Base-by-base conservation (phyloP, 805 yeast genomes). In the Candida broadrunensis region DNA sequence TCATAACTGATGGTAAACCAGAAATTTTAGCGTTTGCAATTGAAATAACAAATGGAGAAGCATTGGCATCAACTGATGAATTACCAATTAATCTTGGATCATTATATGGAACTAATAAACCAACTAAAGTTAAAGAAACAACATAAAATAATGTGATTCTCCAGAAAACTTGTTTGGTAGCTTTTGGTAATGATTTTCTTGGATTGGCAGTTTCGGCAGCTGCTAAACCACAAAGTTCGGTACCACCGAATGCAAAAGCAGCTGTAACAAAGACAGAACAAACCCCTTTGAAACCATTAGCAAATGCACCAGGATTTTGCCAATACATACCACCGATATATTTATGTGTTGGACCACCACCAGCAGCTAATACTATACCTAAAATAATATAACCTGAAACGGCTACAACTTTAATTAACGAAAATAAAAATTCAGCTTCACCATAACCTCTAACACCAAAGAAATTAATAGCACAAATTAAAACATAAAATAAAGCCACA, bases 31-130 rank as follows among this genome's bases (percentile, higher is more conserved):
- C 85, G 37, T 73, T 70, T 25, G 58, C 64, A 41, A 83, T 77
- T 21, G 91, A 85, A 63, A 85, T 78, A 39, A 85, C 91, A 51
- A 85, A 85, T 15, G 93, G 93, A n/a, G 90, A 84, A 11, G 88
- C 85, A n/a, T 80, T 61, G 34, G 83, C 83, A 38, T 73, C 78
- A 33, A 73, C 58, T 19, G 75, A 67, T 43, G 77, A 75, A 21
- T 61, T 63, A 31, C 36, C 40, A 38, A 74, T 61, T 46, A 72
- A 61, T 21, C 51, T 36, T 6, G 41, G 38, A n/a, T 46, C 42
- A 30, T 42, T 43, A 41, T 46, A 51, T 11, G 59, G 56, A 29
- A 58, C 62, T 44, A 58, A 50, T 35, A 50, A 48, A 14, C 59
- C 55, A 43, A 58, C 51, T 37, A 58, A 43, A 15, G 54, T 52